A percentile compares a stretch with the other conserved stretches of the same genome.
phyloP scores from a whole-genome alignment of 176 grass and related monocot genomes.

The Urochloa ruziziensis region DNA sequence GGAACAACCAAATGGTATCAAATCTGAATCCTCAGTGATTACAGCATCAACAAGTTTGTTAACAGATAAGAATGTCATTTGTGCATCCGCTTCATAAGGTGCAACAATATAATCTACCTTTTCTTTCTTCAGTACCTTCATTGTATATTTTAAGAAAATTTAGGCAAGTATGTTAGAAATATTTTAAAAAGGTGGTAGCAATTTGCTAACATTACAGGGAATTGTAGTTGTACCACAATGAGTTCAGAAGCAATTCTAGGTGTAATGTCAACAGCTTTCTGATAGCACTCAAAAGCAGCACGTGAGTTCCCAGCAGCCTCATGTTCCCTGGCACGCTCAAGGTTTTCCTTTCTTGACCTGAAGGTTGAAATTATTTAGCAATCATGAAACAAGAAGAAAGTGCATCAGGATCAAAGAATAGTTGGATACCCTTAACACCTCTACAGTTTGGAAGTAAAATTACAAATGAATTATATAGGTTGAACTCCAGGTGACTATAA shows the following conservation, averaged over 20 bases:
- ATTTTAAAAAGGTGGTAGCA: not conserved
- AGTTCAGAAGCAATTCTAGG: constrained; percentile 81
- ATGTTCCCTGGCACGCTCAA: constrained; percentile 86
- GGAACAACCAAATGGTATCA: constrained; percentile 98
- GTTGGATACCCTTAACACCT: not conserved
- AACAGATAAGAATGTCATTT: constrained; percentile 92
- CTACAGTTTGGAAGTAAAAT: constrained; percentile 2
- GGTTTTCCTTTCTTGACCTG: constrained; percentile 84
- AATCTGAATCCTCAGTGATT: constrained; percentile 92
- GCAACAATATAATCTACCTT: constrained; percentile 94
- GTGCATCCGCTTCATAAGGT: constrained; percentile 97
- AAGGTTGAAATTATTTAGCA: constrained; percentile 20
- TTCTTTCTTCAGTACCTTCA: constrained; percentile 84
- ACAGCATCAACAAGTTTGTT: constrained; percentile 97
- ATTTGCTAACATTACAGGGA: constrained; percentile 19
- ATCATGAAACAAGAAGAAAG: not conserved
- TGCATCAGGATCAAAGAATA: constrained; percentile 5
- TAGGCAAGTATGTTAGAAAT: not conserved
- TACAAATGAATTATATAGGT: not conserved
- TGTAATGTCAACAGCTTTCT: constrained; percentile 98
- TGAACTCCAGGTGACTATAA: not conserved
- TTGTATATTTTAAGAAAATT: constrained; percentile 21
- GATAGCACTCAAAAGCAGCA: constrained; percentile 88
- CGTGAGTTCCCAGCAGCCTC: constrained; percentile 83
- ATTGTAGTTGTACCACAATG: constrained; percentile 59